Evolutionary conservation across 331 rosid species (phyloP).

Genomic region (Cydonia oblonga): DNA sequence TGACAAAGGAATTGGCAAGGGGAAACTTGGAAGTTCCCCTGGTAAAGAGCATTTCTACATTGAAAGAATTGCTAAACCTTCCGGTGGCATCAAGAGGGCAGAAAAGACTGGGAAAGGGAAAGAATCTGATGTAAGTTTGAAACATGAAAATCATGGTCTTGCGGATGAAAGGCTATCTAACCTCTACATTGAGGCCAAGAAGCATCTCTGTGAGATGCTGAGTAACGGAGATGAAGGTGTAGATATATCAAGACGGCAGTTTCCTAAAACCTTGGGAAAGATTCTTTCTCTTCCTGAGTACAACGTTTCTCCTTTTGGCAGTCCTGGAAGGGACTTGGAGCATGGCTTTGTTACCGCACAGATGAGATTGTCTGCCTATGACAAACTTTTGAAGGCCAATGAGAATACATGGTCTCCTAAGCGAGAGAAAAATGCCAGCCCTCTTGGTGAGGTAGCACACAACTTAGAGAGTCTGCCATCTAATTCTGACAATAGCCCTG

Average conservation of each 20-base stretch:
- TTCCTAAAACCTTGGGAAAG: conserved; percentile 70
- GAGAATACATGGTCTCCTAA: conserved; percentile 31
- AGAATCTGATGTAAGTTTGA: conserved; percentile 32
- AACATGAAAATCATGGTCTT: conserved; percentile 31
- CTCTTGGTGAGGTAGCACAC: conserved; percentile 26
- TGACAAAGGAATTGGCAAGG: conserved; percentile 32
- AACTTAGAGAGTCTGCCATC: conserved; percentile 23
- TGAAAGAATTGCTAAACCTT: conserved; percentile 65
- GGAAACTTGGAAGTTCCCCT: conserved; percentile 58
- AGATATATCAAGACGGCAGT: conserved; percentile 41
- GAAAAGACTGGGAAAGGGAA: conserved; percentile 39
- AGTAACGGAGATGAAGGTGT: conserved; percentile 50
- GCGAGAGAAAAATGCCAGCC: conserved; percentile 20
- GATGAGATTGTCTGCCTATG: conserved; percentile 36
- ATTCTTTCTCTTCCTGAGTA: conserved; percentile 87
- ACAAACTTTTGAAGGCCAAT: conserved; percentile 24
- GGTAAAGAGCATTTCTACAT: conserved; percentile 63
- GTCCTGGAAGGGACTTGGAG: conserved; percentile 75
- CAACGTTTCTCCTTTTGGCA: conserved; percentile 53
- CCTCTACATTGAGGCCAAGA: conserved; percentile 74
- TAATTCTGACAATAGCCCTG: conserved; percentile 26
- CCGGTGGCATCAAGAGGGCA: conserved; percentile 32
- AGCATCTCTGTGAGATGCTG: conserved; percentile 62
- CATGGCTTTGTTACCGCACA: conserved; percentile 48
- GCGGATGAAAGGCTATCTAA: conserved; percentile 40